Evolutionary conservation across 805 yeast genomes (phyloP).

Genomic region (Candida easanensis): DNA sequence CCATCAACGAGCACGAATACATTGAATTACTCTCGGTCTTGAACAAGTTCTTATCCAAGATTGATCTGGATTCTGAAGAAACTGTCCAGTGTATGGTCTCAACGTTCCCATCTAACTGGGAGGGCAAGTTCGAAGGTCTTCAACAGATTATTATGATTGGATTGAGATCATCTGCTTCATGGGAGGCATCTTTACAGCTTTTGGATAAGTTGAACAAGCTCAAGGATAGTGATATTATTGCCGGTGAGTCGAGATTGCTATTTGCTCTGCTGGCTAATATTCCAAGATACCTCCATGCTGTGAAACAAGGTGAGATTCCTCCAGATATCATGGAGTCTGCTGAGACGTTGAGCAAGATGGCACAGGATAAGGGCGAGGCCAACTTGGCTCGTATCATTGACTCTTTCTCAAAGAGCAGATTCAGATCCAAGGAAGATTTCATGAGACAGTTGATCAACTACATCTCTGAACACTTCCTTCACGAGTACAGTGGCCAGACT

Average conservation of each 20-base stretch:
- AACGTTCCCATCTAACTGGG: slow-evolving; percentile 95
- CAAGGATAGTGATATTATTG: slow-evolving; percentile 73
- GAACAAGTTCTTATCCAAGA: slow-evolving; percentile 79
- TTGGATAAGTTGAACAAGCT: slow-evolving; percentile 67
- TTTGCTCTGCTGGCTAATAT: slow-evolving; percentile 73
- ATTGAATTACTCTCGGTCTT: slow-evolving; percentile 82
- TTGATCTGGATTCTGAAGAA: slow-evolving; percentile 81
- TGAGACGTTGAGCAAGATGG: slow-evolving; percentile 56
- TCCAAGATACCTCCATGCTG: slow-evolving; percentile 82
- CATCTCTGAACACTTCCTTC: slow-evolving; percentile 67
- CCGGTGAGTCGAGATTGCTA: slow-evolving; percentile 64
- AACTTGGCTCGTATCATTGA: slow-evolving; percentile 68
- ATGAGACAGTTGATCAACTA: slow-evolving; percentile 74
- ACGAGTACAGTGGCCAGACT: slow-evolving; percentile 68
- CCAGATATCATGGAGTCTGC: slow-evolving; percentile 53
- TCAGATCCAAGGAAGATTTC: slow-evolving; percentile 89
- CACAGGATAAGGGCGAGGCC: slow-evolving; percentile 52
- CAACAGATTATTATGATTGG: slow-evolving; percentile 81
- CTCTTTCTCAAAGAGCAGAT: slow-evolving; percentile 73
- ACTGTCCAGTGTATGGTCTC: slow-evolving; percentile 80
- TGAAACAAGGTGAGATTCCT: slow-evolving; percentile 52
- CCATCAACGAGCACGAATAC: slow-evolving; percentile 90
- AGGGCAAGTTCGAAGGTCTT: slow-evolving; percentile 86
- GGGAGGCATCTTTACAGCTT: slow-evolving; percentile 71
- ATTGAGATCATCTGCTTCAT: slow-evolving; percentile 73